These are phyloP conservation scores for Russula olivacea DNA, from an alignment of 768 basidiomycete genomes.

Conservation along the genomic window DNA sequence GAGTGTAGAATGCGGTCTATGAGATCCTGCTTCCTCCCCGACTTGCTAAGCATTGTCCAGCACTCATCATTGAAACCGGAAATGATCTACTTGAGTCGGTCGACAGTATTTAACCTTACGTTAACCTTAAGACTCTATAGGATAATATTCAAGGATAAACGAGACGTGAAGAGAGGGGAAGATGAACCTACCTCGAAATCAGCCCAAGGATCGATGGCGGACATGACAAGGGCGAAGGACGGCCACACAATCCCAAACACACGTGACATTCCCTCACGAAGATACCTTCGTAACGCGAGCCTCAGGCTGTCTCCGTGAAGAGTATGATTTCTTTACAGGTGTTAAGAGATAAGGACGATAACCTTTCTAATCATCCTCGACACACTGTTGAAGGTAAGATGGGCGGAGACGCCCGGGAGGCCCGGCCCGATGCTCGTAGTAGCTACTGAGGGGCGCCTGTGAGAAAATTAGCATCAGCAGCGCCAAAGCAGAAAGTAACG, in stretches of 20 bases:
- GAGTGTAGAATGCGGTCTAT: constrained; percentile 64
- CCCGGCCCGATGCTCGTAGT: too few relatives aligned
- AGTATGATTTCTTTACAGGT: too few relatives aligned
- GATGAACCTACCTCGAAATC: constrained; percentile 62
- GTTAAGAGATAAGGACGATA: too few relatives aligned
- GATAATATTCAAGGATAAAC: constrained; percentile 16
- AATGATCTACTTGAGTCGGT: constrained; percentile 78
- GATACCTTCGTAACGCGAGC: too few relatives aligned
- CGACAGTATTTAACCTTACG: constrained; percentile 76
- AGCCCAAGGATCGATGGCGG: constrained; percentile 53
- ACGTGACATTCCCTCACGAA: constrained; percentile 9
- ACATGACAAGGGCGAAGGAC: constrained; percentile 41
- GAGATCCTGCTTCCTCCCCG: constrained; percentile 83
- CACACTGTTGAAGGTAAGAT: too few relatives aligned
- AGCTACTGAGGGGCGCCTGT: too few relatives aligned
- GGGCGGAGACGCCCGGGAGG: too few relatives aligned
- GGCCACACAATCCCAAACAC: constrained; percentile 34
- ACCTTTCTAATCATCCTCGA: too few relatives aligned
- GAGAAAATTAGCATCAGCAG: too few relatives aligned
- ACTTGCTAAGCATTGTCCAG: constrained; percentile 56
- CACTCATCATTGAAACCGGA: constrained; percentile 76
- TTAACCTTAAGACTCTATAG: constrained; percentile 60
- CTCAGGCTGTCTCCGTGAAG: too few relatives aligned
- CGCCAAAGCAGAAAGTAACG: too few relatives aligned
- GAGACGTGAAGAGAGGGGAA: background rate